Evolutionary conservation across 2,329 filamentous ascomycete genomes (phyloP), one percentile per base, ranked within the genome.

Genomic region (Fusarium sp.): DNA sequence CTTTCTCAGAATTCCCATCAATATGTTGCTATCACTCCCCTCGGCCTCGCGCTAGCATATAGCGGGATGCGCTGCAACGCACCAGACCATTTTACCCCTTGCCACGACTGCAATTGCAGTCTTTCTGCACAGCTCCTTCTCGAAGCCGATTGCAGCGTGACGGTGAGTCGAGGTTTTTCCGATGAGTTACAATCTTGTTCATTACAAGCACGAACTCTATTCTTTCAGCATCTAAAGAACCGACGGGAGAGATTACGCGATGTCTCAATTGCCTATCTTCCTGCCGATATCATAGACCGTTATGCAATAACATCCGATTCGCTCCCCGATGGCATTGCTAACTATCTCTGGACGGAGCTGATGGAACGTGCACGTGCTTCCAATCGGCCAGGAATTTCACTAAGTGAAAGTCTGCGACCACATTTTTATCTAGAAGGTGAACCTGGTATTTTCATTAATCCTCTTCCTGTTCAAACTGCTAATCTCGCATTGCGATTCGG

Each of bases 91-190:
- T 49, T 44, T 33, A 25, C 25, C 5, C 35, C 30, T 4, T 56
- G 53, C 19, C 7, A 56, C 4, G 8, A 43, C 17, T 56, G 53
- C 4, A 4, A 20, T 13, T 56, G 53, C 8, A 22, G 1, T 23
- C 15, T 6, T 11, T 15, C 53, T 19, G 19, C 3, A 9, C 10
- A 49, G 13, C 10, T 56, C 1, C 25, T 56, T 17, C 35, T 56
- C 0, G 44, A 56, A 13, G 44, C 37, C 2, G 53, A 49, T 11
- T 49, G 35, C 15, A 17, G 3, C 5, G 27, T 52, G 4, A 6
- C 11, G 20, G 19, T 30, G 2, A 20, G 27, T 13, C 1, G 1
- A 10, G 1, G 0, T 3, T 13, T 11, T 9, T 13, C 5, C 1
- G 2, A 25, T 3, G 25, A 8, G 8, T 25, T 25, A 25, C 1